Conservation (phyloP, 176 grass and related monocot species). For the Coix lacrymajobi region DNA sequence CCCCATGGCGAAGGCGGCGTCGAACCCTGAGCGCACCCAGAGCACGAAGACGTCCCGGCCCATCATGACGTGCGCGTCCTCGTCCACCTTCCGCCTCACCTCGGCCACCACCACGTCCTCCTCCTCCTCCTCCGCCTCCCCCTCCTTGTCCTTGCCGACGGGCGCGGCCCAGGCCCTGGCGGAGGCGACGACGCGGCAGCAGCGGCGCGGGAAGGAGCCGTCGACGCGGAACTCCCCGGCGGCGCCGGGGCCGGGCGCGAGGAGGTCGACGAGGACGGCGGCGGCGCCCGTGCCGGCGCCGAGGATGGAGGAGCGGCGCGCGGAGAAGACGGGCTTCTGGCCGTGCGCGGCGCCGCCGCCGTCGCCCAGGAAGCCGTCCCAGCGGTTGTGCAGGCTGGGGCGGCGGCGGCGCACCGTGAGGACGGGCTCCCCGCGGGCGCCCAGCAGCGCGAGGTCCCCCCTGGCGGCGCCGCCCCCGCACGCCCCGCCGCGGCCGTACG, state of each 20-base stretch:
- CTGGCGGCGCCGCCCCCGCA: constrained; percentile 39
- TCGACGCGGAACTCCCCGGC: constrained; percentile 63
- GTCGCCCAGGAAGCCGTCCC: constrained; percentile 89
- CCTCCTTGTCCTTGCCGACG: neutral
- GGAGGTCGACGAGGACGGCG: constrained; percentile 56
- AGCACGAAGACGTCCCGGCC: constrained; percentile 84
- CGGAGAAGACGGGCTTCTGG: constrained; percentile 68
- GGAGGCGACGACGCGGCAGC: constrained; percentile 54
- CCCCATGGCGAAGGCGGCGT: constrained; percentile 85
- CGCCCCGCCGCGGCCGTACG: constrained; percentile 42
- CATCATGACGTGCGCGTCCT: constrained; percentile 60
- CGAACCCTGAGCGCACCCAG: constrained; percentile 53
- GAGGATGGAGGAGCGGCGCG: constrained; percentile 85
- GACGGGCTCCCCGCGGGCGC: constrained; percentile 43
- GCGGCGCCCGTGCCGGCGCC: constrained; percentile 39
- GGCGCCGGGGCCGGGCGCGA: neutral
- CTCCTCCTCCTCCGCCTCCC: neutral
- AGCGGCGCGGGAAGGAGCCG: constrained; percentile 71
- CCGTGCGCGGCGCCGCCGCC: constrained; percentile 37
- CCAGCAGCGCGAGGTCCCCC: constrained; percentile 74
- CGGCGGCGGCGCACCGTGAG: constrained; percentile 68
- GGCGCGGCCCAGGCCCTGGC: neutral
- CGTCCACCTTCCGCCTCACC: constrained; percentile 83
- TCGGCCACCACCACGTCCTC: constrained; percentile 52
- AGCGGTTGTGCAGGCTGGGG: constrained; percentile 87